phyloP scores from a whole-genome alignment of 768 basidiomycete species.

The Pisolithus orientalis region DNA sequence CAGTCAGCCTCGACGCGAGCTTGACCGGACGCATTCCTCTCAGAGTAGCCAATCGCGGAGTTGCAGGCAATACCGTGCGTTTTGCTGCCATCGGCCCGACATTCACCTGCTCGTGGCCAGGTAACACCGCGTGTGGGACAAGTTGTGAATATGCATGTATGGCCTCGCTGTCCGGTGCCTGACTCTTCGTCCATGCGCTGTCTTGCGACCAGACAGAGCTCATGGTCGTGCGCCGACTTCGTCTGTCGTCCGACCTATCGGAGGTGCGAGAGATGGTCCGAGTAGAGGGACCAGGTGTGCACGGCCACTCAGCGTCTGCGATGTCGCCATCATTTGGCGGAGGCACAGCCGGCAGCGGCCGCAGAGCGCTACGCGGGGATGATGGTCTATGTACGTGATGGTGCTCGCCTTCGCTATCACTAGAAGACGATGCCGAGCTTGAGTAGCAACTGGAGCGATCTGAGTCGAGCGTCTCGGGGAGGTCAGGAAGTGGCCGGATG shows the following conservation, averaged over 20 bases:
- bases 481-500: conserved; percentile 6
- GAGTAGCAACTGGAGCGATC: background rate
- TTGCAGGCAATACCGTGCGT: background rate
- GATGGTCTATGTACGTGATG: conserved; percentile 3
- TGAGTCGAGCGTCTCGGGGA: conserved; percentile 1
- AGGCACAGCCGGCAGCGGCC: conserved; percentile 6
- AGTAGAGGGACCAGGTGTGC: background rate
- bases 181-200: conserved; percentile 35
- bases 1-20: background rate
- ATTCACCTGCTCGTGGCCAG: background rate
- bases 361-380: background rate
- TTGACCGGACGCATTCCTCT: conserved; percentile 3
- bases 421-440: background rate
- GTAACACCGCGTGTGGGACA: background rate
- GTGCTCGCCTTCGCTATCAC: conserved; percentile 2
- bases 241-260: background rate
- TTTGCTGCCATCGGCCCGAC: background rate
- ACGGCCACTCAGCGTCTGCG: background rate
- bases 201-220: conserved; percentile 30
- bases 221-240: conserved; percentile 11
- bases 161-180: conserved; percentile 1
- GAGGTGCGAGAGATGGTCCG: background rate
- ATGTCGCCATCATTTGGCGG: background rate
- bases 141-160: conserved; percentile 1
- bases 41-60: background rate